These are phyloP conservation scores for Epichloe bromicola DNA, from an alignment of 2,329 filamentous ascomycete species.

Conservation along the genomic window DNA sequence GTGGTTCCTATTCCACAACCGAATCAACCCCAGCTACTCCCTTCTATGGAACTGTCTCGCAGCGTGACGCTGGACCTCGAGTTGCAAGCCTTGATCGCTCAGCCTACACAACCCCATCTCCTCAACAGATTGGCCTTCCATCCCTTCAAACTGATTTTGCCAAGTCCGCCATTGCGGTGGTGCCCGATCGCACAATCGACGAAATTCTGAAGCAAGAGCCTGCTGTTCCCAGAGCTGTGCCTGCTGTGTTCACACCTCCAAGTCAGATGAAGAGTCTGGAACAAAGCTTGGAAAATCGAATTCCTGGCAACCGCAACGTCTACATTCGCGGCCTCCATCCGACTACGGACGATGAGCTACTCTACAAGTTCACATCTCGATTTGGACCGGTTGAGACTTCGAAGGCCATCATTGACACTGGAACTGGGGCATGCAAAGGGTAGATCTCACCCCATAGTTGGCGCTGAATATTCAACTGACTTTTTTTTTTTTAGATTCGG, in stretches of 20 bases:
- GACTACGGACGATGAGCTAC: constrained; percentile 83
- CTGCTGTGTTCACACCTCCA: constrained; percentile 73
- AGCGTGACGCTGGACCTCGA: constrained; percentile 46
- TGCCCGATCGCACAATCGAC: constrained; percentile 42
- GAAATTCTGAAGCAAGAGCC: constrained; percentile 64
- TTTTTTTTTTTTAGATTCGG: constrained; percentile 56
- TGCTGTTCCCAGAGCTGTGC: constrained; percentile 73
- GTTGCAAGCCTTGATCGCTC: constrained; percentile 49
- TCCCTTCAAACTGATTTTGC: constrained; percentile 25
- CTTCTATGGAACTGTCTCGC: constrained; percentile 44
- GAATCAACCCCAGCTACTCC: constrained; percentile 55
- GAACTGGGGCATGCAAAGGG: constrained; percentile 93
- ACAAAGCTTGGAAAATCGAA: constrained; percentile 87
- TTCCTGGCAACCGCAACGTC: constrained; percentile 85
- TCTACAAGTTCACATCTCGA: constrained; percentile 68
- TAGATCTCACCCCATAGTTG: constrained; percentile 27
- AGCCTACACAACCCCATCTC: constrained; percentile 54
- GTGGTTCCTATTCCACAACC: constrained; percentile 54
- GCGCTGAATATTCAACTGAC: constrained; percentile 2
- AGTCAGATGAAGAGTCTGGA: constrained; percentile 83
- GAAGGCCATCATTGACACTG: constrained; percentile 95
- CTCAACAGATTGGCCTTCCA: constrained; percentile 40
- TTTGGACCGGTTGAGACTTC: constrained; percentile 93
- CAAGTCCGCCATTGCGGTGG: constrained; percentile 27
- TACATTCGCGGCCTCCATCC: constrained; percentile 95